A percentile compares a stretch with the other conserved stretches of the same genome.
phyloP scores from a whole-genome alignment of 192 early-diverging fungal genomes.

The Spizellomyces punctatus region DNA sequence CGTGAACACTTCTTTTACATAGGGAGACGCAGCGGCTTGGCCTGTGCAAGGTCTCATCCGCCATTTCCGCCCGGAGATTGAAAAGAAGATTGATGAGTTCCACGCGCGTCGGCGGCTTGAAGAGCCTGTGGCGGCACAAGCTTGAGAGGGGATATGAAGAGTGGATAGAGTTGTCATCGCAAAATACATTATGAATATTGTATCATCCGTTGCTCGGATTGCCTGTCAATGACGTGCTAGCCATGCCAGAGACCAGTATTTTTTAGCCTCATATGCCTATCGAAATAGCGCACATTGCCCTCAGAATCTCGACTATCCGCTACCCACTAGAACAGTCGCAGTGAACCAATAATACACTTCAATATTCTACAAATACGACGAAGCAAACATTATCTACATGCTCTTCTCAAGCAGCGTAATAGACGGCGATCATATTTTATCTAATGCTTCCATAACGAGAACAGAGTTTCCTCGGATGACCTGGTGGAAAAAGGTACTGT shows the following conservation, averaged over 20 bases:
- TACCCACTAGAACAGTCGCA: no score
- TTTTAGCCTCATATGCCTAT: no score
- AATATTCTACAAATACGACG: no score
- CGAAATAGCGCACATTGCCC: no score
- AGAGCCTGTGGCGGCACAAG: conserved; percentile 1
- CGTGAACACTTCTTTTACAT: neutral
- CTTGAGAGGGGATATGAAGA: neutral
- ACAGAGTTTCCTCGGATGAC: conserved; percentile 64
- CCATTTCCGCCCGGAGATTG: conserved; percentile 87
- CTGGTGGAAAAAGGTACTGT: conserved; percentile 12
- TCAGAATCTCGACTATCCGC: no score
- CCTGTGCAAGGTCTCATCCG: conserved; percentile 95
- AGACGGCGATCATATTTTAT: conserved; percentile 36
- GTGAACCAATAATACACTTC: no score
- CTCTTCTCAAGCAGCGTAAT: neutral
- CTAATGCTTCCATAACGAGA: conserved; percentile 56
- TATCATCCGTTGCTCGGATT: neutral
- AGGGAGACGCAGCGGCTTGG: conserved; percentile 98
- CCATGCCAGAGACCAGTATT: neutral
- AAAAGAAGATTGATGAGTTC: conserved; percentile 54
- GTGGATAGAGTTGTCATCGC: no score
- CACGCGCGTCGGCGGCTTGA: neutral
- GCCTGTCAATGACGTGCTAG: neutral
- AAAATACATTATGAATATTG: neutral
- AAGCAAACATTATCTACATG: neutral